Evolutionary conservation across 257 asterid genomes (phyloP).

Genomic region (Nicotiana paniculata): DNA sequence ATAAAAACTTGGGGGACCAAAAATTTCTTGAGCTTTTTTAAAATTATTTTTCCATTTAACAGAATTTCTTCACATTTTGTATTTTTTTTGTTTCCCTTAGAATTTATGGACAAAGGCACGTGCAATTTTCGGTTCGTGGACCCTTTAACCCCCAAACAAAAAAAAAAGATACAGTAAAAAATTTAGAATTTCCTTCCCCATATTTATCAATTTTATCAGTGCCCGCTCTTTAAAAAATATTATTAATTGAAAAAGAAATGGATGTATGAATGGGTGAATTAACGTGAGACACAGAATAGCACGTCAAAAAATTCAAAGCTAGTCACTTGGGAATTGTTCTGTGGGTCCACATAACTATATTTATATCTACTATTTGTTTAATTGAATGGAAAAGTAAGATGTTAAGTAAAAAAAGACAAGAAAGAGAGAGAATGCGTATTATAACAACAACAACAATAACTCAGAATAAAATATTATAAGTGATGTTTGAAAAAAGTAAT

Average conservation of each 20-base stretch:
- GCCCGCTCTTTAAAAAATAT: neutral
- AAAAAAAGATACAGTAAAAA: neutral
- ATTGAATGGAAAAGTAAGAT: neutral
- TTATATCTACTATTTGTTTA: neutral
- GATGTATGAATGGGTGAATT: neutral
- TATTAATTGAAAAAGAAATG: neutral
- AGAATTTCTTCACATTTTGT: neutral
- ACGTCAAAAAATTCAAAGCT: conserved; percentile 1
- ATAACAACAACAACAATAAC: no score
- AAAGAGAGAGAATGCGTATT: neutral
- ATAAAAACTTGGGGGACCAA: neutral
- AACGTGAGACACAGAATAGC: neutral
- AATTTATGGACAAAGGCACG: neutral
- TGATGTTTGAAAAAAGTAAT: accelerated
- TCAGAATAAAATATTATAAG: no score
- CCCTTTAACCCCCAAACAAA: neutral
- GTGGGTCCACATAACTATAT: neutral
- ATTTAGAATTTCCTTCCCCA: neutral
- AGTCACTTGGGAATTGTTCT: neutral
- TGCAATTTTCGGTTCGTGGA: neutral
- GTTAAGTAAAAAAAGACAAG: no score
- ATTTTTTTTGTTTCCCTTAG: neutral
- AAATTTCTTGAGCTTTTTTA: neutral
- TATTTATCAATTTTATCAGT: neutral
- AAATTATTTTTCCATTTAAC: neutral